phyloP scores from a whole-genome alignment of 257 asterid genomes.

The Anisodus tanguticus region DNA sequence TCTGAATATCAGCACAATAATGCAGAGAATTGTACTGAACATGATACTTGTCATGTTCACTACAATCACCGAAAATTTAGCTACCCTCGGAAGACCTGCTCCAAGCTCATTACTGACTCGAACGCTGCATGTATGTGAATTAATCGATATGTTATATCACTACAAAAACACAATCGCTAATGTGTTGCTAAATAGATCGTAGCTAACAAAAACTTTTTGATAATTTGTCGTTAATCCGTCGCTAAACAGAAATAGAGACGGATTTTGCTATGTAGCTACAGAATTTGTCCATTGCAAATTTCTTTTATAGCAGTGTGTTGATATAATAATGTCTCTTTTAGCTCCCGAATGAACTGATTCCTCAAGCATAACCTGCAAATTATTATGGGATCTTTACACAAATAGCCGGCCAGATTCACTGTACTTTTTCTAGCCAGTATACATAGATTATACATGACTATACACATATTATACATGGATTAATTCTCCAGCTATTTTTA shows the following conservation, averaged over 20 bases:
- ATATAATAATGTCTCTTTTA: not conserved
- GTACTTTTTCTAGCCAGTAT: not conserved
- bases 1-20: conserved; percentile 37
- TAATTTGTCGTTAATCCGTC: too few relatives aligned
- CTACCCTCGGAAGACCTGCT: conserved; percentile 45
- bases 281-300: too few relatives aligned
- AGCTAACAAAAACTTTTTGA: too few relatives aligned
- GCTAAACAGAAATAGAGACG: too few relatives aligned
- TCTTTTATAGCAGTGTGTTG: not conserved
- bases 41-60: conserved; percentile 36
- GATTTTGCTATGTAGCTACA: too few relatives aligned
- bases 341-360: not conserved
- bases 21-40: conserved; percentile 34
- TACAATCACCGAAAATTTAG: conserved; percentile 39
- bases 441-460: not conserved
- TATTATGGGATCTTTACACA: not conserved
- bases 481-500: not conserved
- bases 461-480: not conserved
- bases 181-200: too few relatives aligned
- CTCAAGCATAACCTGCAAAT: not conserved
- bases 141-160: not conserved
- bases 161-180: too few relatives aligned
- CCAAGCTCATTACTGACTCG: conserved; percentile 46
- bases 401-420: not conserved
- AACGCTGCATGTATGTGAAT: conserved; percentile 31